Conservation (phyloP, 148 eudicot genomes). For the Oxyria digyna region DNA sequence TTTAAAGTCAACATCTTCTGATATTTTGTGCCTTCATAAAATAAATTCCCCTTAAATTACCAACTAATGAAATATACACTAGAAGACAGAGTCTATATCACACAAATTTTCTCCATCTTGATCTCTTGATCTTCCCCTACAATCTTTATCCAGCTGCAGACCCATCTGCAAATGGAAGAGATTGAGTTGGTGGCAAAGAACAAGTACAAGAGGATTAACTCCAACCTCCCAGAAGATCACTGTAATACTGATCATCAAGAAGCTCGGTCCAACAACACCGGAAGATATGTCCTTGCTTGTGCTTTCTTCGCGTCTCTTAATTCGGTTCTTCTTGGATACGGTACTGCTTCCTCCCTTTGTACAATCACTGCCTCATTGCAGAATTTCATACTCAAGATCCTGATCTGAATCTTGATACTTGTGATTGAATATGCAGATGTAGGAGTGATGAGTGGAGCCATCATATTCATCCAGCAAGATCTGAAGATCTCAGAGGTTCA, state of each 20-base stretch:
- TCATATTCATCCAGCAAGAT: conserved; percentile 58
- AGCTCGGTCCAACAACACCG: not conserved
- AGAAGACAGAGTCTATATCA: not conserved
- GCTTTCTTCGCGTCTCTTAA: not conserved
- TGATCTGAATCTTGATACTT: not conserved
- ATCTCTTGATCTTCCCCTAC: not conserved
- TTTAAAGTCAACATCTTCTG: conserved; percentile 4
- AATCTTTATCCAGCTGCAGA: not conserved
- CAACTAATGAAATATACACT: not conserved
- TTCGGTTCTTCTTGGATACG: conserved; percentile 5
- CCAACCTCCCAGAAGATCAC: conserved; percentile 1
- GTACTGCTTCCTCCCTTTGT: not conserved
- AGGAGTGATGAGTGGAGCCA: conserved; percentile 86
- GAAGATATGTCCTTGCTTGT: not conserved
- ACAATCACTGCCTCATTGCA: not conserved
- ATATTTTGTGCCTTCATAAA: not conserved
- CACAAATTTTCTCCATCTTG: not conserved
- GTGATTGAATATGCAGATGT: conserved; percentile 43
- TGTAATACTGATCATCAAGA: not conserved
- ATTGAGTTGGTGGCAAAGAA: not conserved
- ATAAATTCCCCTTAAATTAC: not conserved
- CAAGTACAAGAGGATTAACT: conserved; percentile 3
- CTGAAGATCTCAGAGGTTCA: conserved; percentile 61
- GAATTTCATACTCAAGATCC: not conserved
- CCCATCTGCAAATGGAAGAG: not conserved